These are phyloP conservation scores for Tremellales sp. DNA, from an alignment of 1,284 basidiomycete genomes.

Conservation along the genomic window DNA sequence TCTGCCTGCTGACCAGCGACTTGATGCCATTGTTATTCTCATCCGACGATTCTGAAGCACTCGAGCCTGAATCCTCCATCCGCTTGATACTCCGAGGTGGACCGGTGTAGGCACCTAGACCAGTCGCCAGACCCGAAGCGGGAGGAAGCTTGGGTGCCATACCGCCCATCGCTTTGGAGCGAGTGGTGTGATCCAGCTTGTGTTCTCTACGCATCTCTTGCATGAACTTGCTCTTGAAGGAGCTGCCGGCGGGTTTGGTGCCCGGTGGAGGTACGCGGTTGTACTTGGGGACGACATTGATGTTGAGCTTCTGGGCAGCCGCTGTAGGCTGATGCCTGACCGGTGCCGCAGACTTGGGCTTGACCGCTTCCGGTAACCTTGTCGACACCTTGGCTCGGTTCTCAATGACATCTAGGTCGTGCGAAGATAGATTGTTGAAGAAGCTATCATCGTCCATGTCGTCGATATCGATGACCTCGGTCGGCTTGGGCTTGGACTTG, in stretches of 20 bases:
- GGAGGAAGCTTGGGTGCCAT: conserved; percentile 23
- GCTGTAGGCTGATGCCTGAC: conserved; percentile 8
- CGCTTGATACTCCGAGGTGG: conserved; percentile 13
- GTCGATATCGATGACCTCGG: conserved; percentile 15
- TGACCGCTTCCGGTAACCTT: conserved; percentile 5
- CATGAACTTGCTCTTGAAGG: conserved; percentile 39
- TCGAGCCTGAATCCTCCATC: conserved; percentile 35
- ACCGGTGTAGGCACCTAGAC: conserved; percentile 38
- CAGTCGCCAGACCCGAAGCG: conserved; percentile 32
- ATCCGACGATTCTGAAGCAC: conserved; percentile 50
- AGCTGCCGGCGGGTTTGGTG: conserved; percentile 16
- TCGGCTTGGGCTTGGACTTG: conserved; percentile 7
- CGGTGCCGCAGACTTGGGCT: conserved; percentile 7
- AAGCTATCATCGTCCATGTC: conserved; percentile 38
- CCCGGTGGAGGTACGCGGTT: conserved; percentile 10
- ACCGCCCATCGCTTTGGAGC: conserved; percentile 17
- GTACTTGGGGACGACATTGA: conserved; percentile 33
- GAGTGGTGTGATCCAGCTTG: conserved; percentile 10
- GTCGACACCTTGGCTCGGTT: conserved; percentile 26
- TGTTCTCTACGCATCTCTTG: conserved; percentile 36
- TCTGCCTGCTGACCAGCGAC: conserved; percentile 61
- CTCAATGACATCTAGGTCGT: conserved; percentile 42
- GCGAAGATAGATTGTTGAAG: conserved; percentile 31
- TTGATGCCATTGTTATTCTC: conserved; percentile 58
- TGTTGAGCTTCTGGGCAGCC: conserved; percentile 25